Evolutionary conservation across 768 basidiomycete genomes (phyloP).

Genomic region (Mrakia blollopis): DNA sequence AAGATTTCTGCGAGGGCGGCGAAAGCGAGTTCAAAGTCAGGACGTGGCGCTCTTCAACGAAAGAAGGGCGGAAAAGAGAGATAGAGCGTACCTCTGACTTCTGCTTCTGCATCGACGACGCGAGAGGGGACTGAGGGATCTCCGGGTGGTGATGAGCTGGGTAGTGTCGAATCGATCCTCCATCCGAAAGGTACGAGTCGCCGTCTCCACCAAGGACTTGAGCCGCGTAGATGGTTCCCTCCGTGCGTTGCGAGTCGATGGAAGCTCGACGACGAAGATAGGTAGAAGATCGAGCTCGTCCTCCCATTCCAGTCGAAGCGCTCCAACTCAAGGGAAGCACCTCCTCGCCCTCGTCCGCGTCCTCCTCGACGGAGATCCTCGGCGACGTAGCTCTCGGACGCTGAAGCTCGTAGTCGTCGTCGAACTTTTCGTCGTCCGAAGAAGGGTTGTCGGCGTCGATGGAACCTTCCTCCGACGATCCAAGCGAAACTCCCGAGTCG

Average conservation of each 20-base stretch:
- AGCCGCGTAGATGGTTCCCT: constrained; percentile 25
- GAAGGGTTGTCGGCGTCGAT: constrained; percentile 40
- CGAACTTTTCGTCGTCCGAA: constrained; percentile 38
- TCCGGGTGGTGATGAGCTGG: constrained; percentile 2
- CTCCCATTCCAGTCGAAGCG: not conserved
- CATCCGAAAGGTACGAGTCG: constrained; percentile 13
- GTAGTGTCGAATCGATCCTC: constrained; percentile 15
- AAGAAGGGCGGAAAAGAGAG: not conserved
- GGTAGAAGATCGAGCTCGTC: not conserved
- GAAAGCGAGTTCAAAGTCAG: constrained; percentile 19
- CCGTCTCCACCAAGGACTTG: constrained; percentile 3
- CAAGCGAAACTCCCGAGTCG: constrained; percentile 18
- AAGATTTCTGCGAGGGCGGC: not conserved
- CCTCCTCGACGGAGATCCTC: constrained; percentile 18
- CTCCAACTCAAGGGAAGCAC: not conserved
- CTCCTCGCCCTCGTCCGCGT: constrained; percentile 22
- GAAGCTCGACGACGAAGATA: constrained; percentile 11
- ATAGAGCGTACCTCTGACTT: constrained; percentile 35
- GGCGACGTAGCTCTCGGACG: not conserved
- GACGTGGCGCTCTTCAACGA: constrained; percentile 36
- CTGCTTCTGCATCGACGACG: constrained; percentile 34
- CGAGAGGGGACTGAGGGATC: constrained; percentile 20
- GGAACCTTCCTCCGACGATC: constrained; percentile 21
- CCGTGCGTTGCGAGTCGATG: constrained; percentile 24
- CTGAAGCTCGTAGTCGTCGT: constrained; percentile 18